Percentiles rank a stretch among this genome's conserved stretches.
Evolutionary conservation across 208 protist species (phyloP).

Genomic region (Trypanosoma boissoni): DNA sequence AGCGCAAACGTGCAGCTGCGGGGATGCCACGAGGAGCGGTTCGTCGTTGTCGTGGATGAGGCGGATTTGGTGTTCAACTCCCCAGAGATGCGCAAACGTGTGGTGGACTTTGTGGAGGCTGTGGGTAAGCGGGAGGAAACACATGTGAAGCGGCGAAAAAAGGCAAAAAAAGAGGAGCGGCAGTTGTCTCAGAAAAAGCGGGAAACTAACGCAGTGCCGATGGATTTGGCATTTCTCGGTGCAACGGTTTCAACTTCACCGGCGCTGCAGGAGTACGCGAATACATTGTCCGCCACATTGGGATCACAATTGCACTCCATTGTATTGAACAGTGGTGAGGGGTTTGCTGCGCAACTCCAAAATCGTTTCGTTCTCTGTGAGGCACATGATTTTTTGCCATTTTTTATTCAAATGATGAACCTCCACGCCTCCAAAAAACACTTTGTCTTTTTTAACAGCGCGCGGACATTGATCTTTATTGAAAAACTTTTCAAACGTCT

Average conservation of each 20-base stretch:
- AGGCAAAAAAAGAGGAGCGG: slow-evolving; percentile 1
- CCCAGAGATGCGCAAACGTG: slow-evolving; percentile 46
- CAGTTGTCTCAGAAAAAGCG: background rate
- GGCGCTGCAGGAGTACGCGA: slow-evolving; percentile 38
- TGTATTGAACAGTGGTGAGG: slow-evolving; percentile 40
- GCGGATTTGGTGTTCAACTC: slow-evolving; percentile 83
- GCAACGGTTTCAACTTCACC: slow-evolving; percentile 77
- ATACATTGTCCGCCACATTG: slow-evolving; percentile 19
- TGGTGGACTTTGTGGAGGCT: slow-evolving; percentile 37
- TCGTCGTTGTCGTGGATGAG: slow-evolving; percentile 85
- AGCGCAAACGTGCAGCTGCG: slow-evolving; percentile 12
- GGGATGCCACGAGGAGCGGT: slow-evolving; percentile 32
- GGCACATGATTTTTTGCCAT: slow-evolving; percentile 57
- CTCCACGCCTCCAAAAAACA: slow-evolving; percentile 88
- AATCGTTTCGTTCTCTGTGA: slow-evolving; percentile 78
- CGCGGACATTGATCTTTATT: slow-evolving; percentile 64
- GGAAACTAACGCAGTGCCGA: slow-evolving; percentile 16
- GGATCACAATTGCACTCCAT: slow-evolving; percentile 35
- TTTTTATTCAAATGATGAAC: slow-evolving; percentile 85
- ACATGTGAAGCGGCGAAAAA: slow-evolving; percentile 8
- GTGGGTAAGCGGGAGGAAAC: slow-evolving; percentile 1
- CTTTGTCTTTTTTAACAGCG: slow-evolving; percentile 91
- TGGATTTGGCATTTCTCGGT: slow-evolving; percentile 83
- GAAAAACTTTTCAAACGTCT: slow-evolving; percentile 57
- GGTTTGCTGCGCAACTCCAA: slow-evolving; percentile 70